Evolutionary conservation across 495 filamentous ascomycete species (phyloP).

Genomic region (Trichoderma virens): DNA sequence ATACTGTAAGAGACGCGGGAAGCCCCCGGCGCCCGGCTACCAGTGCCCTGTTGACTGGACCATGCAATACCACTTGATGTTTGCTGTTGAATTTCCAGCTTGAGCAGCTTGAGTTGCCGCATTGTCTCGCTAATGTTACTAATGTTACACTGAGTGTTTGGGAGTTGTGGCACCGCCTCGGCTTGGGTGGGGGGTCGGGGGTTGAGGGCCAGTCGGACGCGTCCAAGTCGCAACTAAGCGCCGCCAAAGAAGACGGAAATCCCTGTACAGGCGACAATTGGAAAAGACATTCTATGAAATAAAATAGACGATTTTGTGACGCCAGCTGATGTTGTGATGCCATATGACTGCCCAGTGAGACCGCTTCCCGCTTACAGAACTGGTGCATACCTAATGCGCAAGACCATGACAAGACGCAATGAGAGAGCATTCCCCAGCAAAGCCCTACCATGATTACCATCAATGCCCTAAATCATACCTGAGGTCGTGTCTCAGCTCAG

Average conservation of each 20-base stretch:
- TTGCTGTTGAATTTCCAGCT: background rate
- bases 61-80: background rate
- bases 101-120: background rate
- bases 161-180: constrained; percentile 1
- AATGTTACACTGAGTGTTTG: constrained; percentile 3
- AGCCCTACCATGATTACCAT: too few species aligned
- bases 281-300: too few species aligned
- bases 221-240: background rate
- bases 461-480: too few species aligned
- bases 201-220: background rate
- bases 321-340: too few species aligned
- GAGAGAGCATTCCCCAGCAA: too few species aligned
- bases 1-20: background rate
- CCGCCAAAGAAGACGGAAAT: background rate
- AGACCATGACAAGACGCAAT: too few species aligned
- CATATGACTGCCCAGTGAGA: too few species aligned
- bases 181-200: background rate
- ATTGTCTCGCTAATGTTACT: background rate
- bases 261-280: background rate
- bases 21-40: background rate
- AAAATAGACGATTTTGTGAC: too few species aligned
- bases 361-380: too few species aligned
- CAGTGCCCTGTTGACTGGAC: background rate
- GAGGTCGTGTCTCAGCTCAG: background rate
- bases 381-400: too few species aligned